Evolutionary conservation across 2,329 filamentous ascomycete species (phyloP), one percentile per base, ranked within the genome.

Genomic region (Clonostachys rosea): DNA sequence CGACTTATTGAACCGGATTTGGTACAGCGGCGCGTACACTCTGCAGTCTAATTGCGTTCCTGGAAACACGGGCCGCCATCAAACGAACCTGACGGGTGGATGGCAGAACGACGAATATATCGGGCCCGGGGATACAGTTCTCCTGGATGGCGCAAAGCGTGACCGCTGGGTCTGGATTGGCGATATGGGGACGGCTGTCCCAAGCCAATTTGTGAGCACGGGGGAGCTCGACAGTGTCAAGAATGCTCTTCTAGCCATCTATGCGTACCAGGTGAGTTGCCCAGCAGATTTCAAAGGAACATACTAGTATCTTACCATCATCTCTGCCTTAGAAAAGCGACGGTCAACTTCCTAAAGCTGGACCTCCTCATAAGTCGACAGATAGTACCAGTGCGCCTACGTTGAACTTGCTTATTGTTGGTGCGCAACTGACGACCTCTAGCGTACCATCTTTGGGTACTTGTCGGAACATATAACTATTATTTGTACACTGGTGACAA

Each of bases 111-210:
- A 65, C 46, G 61, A 59, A 44, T 63, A 58, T 34, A 57, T 65
- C n/a, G 55, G 58, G n/a, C 52, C 56, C 4, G 60, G 62, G 13
- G 52, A 51, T 13, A 55, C 60, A n/a, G 61, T 63, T n/a, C 57
- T 60, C 1, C 56, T 60, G 2, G 79, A 84, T 56, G 80, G 79
- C 13, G 76, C 77, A 2, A 83, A 83, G 56, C 68, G 80, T 34
- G 80, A 83, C 54, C 69, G 78, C 9, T 64, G 79, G 16, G 74
- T 84, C 3, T 84, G 79, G 79, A 74, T 80, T 11, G 81, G 81
- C 2, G 81, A 85, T 55, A 78, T 84, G 67, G 71, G 71, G 5
- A 77, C 82, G 50, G 74, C 78, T 5, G 66, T 79, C 1, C 77
- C 79, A 4, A 71, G 67, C 34, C 70, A 79, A 12, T 71, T 76